Percentiles rank a stretch among this genome's conserved stretches.
These are phyloP conservation scores for Epichloe typhina DNA, from an alignment of 2,329 filamentous ascomycete genomes.

Conservation along the genomic window DNA sequence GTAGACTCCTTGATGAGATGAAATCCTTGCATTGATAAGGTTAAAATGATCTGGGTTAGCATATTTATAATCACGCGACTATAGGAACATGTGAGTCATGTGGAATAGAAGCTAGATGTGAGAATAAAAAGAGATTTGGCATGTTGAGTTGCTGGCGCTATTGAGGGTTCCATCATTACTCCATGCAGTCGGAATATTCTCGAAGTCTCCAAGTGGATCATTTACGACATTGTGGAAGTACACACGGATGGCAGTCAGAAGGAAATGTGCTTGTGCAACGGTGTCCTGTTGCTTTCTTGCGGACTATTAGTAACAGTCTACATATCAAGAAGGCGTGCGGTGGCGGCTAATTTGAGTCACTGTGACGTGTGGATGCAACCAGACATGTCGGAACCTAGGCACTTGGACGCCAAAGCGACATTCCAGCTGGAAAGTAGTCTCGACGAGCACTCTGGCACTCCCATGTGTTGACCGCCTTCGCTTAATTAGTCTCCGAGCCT, in stretches of 20 bases:
- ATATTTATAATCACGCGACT: neutral
- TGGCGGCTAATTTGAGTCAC: constrained; percentile 2
- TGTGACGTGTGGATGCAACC: no score
- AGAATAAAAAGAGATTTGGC: neutral
- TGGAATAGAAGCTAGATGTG: neutral
- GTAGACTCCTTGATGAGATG: neutral
- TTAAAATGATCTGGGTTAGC: neutral
- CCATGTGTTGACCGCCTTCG: no score
- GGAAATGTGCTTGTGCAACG: neutral
- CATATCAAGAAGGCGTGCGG: neutral
- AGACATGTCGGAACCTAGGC: no score
- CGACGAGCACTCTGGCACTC: neutral
- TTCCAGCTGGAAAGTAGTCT: no score
- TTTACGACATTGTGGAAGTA: neutral
- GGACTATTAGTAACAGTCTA: neutral
- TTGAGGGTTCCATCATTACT: neutral
- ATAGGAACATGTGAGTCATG: neutral
- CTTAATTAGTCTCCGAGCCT: no score
- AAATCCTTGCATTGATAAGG: neutral
- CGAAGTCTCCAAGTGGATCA: constrained; percentile 8
- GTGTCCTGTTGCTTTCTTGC: neutral
- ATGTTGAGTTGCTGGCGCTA: no score
- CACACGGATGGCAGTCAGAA: no score
- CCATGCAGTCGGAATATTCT: constrained; percentile 14
- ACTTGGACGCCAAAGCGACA: no score